Evolutionary conservation across 2,329 filamentous ascomycete species (phyloP), one percentile per base, ranked within the genome.

Genomic region (Colletotrichum truncatum): DNA sequence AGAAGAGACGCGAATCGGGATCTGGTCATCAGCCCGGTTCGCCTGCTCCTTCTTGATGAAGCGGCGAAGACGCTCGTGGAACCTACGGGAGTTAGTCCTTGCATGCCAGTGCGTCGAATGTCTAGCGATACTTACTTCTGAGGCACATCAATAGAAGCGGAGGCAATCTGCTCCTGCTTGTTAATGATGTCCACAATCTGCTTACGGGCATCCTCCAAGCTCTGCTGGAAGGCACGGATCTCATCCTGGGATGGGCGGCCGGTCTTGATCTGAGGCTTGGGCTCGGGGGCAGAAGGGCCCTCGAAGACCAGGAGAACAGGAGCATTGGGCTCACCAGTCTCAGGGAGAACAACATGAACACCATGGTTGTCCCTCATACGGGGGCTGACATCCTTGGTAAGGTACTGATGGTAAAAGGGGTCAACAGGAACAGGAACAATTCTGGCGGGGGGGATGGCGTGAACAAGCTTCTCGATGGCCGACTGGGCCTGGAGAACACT

Each of bases 261-360:
- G 6, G 65, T 53, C 67, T 68, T 69, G 56, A 69, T 69, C 49
- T 69, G 54, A 16, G 65, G 67, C 67, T 66, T 55, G 28, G 60
- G 39, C 43, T 69, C 60, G 6, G 65, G 38, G 5, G 67, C 67
- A 14, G 67, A 66, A n/a, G 85, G 81, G 12, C 90, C 91, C 75
- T 95, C 92, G 69, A 88, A 94, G 1, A 95, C 92, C 11, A 95
- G 83, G 16, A 95, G 82, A 23, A 94, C 80, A 12, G 91, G 87
- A 4, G 85, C 82, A 10, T 85, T 82, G 14, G 84, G 76, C 51
- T 92, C 89, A 0, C 82, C 75, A 9, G 85, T 78, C 18, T 91
- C 88, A 0, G 92, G 92, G 32, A 94, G 84, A 18, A 94, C 87
- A 26, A 94, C 74, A 68, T 91, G 89, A 11, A 95, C 92, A 68